phyloP scores from a whole-genome alignment of 768 basidiomycete genomes.

The Psilocybe tampanensis region DNA sequence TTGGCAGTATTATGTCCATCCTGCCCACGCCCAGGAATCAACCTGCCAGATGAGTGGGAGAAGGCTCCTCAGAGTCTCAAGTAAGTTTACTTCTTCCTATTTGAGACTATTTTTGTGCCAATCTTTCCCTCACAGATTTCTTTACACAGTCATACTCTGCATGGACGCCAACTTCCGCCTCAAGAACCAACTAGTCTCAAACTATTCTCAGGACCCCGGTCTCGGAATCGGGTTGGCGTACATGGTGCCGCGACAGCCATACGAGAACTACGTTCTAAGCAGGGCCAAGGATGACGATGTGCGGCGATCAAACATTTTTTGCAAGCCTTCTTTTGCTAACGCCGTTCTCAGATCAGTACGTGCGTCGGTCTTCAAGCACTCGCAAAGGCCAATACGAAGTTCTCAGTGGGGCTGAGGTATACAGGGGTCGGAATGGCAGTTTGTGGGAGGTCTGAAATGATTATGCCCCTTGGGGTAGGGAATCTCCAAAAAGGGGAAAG shows the following conservation, averaged over 20 bases:
- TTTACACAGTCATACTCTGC: background rate
- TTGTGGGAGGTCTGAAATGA: constrained; percentile 10
- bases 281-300: constrained; percentile 7
- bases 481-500: constrained; percentile 33
- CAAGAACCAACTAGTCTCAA: constrained; percentile 6
- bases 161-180: background rate
- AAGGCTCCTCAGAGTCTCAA: background rate
- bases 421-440: constrained; percentile 5
- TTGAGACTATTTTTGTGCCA: background rate
- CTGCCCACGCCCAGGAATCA: constrained; percentile 2
- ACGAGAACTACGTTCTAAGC: constrained; percentile 1
- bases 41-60: constrained; percentile 1
- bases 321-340: background rate
- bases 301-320: background rate
- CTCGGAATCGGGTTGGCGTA: constrained; percentile 1
- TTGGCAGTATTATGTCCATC: background rate
- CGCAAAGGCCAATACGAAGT: constrained; percentile 5
- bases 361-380: constrained; percentile 16
- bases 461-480: constrained; percentile 14
- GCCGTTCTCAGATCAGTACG: constrained; percentile 7
- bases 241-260: background rate
- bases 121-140: background rate
- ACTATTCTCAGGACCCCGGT: constrained; percentile 4
- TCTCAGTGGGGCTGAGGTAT: constrained; percentile 10
- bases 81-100: background rate